These are phyloP conservation scores for Acrocalymma vagum DNA, from an alignment of 2,329 filamentous ascomycete genomes.

Conservation along the genomic window DNA sequence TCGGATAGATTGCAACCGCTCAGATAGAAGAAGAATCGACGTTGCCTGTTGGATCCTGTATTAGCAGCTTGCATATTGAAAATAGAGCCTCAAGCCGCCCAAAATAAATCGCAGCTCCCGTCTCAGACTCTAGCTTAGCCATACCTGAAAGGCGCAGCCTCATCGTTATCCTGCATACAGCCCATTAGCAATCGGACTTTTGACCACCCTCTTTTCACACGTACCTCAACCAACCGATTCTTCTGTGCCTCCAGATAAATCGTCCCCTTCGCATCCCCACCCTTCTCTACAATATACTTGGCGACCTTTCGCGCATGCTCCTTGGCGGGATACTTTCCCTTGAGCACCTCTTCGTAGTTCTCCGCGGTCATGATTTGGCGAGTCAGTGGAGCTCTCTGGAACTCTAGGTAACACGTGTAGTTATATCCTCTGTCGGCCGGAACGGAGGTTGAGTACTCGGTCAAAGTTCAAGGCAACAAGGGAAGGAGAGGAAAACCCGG, in stretches of 20 bases:
- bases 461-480: no score
- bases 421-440: no score
- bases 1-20: slow-evolving; percentile 86
- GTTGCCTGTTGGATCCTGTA: slow-evolving; percentile 81
- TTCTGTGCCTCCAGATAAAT: slow-evolving; percentile 90
- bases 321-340: slow-evolving; percentile 81
- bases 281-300: slow-evolving; percentile 73
- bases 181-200: slow-evolving; percentile 11
- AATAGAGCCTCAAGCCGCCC: no score
- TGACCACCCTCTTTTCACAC: slow-evolving; percentile 2
- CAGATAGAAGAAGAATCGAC: slow-evolving; percentile 93
- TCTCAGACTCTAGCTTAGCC: no score
- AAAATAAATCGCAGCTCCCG: no score
- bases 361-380: slow-evolving; percentile 39
- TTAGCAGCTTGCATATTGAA: no score
- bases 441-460: slow-evolving; percentile 2
- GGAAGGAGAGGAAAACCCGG: no score
- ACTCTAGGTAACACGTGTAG: no score
- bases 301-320: slow-evolving; percentile 85
- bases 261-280: slow-evolving; percentile 72
- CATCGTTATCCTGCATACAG: slow-evolving; percentile 76
- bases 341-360: slow-evolving; percentile 52
- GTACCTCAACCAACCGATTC: slow-evolving; percentile 76
- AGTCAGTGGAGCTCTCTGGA: slow-evolving; percentile 5
- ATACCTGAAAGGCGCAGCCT: slow-evolving; percentile 80